A percentile compares a stretch with the other conserved stretches of the same genome.
Evolutionary conservation across 2,329 filamentous ascomycete species (phyloP).

Genomic region (Botrytis fragariae): DNA sequence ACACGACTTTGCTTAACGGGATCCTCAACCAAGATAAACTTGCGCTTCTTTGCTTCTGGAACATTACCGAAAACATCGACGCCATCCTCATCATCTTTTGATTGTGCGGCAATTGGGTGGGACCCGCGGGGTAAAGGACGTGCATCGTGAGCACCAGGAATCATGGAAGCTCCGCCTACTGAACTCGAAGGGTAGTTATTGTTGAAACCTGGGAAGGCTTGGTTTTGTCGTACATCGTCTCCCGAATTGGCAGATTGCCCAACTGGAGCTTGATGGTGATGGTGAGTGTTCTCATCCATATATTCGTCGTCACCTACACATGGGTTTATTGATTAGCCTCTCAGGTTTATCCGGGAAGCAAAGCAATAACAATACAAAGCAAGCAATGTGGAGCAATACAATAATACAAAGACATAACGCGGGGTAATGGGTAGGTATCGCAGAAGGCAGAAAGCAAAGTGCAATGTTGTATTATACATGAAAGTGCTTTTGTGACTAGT

Average conservation of each 20-base stretch:
- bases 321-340: conserved; percentile 36
- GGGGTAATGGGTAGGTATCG: conserved; percentile 32
- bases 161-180: conserved; percentile 58
- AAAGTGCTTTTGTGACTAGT: conserved; percentile 34
- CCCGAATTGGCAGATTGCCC: conserved; percentile 50
- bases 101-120: conserved; percentile 41
- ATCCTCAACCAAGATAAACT: conserved; percentile 95
- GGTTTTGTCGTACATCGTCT: conserved; percentile 68
- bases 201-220: conserved; percentile 71
- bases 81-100: conserved; percentile 47
- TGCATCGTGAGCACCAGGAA: conserved; percentile 49
- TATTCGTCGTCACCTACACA: conserved; percentile 60
- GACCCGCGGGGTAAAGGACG: conserved; percentile 47
- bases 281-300: conserved; percentile 62
- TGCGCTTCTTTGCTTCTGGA: conserved; percentile 86
- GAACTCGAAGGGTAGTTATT: conserved; percentile 59
- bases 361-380: conserved; percentile 25
- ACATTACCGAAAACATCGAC: conserved; percentile 81
- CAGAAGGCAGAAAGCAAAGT: conserved; percentile 34
- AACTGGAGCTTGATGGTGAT: conserved; percentile 61
- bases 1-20: conserved; percentile 76
- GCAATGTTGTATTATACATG: conserved; percentile 41
- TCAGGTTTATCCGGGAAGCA: conserved; percentile 35
- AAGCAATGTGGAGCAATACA: conserved; percentile 30
- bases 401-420: conserved; percentile 33